phyloP scores from a whole-genome alignment of 805 yeast genomes.

The Tetrapisispora pingtungensis region DNA sequence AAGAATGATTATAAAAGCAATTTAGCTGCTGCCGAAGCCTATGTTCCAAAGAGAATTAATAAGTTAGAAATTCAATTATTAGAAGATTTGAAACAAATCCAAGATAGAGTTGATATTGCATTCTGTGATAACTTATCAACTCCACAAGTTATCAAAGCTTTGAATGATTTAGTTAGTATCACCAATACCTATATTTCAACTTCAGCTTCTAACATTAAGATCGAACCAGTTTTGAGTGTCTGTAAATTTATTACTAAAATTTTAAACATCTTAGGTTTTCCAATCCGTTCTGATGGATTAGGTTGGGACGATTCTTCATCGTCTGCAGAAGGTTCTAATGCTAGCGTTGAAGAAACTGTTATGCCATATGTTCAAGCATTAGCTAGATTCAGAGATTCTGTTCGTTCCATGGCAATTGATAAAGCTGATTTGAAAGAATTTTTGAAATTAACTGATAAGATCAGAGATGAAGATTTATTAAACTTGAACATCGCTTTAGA shows the following conservation, averaged over 20 bases:
- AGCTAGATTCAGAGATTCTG: conserved; percentile 70
- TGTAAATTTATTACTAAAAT: conserved; percentile 65
- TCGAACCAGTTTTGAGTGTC: conserved; percentile 56
- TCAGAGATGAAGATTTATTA: conserved; percentile 64
- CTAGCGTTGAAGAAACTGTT: conserved; percentile 51
- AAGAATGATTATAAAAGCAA: conserved; percentile 49
- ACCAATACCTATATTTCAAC: conserved; percentile 62
- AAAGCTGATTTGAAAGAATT: conserved; percentile 42
- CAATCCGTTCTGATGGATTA: conserved; percentile 51
- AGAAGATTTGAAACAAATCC: conserved; percentile 39
- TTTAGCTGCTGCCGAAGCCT: conserved; percentile 26
- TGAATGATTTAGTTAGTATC: conserved; percentile 60
- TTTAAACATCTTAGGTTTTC: conserved; percentile 66
- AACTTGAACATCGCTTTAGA: conserved; percentile 76
- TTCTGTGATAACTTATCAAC: conserved; percentile 85
- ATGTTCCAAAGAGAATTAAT: conserved; percentile 53
- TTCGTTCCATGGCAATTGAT: conserved; percentile 65
- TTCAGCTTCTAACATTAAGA: conserved; percentile 41
- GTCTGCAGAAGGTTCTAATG: conserved; percentile 15
- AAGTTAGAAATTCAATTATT: conserved; percentile 46
- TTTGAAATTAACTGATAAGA: conserved; percentile 59
- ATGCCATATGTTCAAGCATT: conserved; percentile 74
- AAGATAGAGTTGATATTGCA: conserved; percentile 56
- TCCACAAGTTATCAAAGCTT: conserved; percentile 56
- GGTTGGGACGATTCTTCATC: conserved; percentile 62